These are phyloP conservation scores for Puccinia horiana DNA, from an alignment of 1,284 basidiomycete genomes.

Conservation along the genomic window DNA sequence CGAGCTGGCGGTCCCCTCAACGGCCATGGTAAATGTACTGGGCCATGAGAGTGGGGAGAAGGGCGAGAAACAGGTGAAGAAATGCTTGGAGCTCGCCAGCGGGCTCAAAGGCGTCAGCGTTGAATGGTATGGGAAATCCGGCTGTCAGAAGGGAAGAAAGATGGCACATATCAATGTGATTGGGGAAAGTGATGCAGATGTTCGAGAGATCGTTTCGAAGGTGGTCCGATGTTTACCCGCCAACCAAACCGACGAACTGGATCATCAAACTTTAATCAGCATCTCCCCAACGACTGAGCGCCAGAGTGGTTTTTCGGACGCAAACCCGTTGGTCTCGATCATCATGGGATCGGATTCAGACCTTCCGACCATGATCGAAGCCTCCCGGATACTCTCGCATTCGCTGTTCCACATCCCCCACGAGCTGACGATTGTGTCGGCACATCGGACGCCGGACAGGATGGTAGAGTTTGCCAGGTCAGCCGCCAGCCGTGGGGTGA, in stretches of 20 bases:
- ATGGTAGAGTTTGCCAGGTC: slow-evolving; percentile 79
- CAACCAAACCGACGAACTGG: slow-evolving; percentile 55
- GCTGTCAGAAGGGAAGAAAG: slow-evolving; percentile 85
- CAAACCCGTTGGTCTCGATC: slow-evolving; percentile 80
- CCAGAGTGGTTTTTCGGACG: slow-evolving; percentile 61
- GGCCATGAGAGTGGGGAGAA: slow-evolving; percentile 65
- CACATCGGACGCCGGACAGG: slow-evolving; percentile 88
- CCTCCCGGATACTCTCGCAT: slow-evolving; percentile 71
- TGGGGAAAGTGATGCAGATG: slow-evolving; percentile 76
- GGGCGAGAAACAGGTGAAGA: slow-evolving; percentile 66
- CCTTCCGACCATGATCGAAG: slow-evolving; percentile 85
- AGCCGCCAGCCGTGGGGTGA: slow-evolving; percentile 72
- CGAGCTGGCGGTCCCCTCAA: slow-evolving; percentile 78
- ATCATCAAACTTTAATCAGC: not conserved
- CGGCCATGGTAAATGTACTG: slow-evolving; percentile 94
- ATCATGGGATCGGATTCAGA: slow-evolving; percentile 99
- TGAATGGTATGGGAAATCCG: slow-evolving; percentile 91
- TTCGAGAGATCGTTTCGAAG: slow-evolving; percentile 70
- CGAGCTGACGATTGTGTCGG: slow-evolving; percentile 93
- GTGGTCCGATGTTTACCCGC: slow-evolving; percentile 63
- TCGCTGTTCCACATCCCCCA: slow-evolving; percentile 80
- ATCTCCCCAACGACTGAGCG: not conserved
- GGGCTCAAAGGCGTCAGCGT: slow-evolving; percentile 74
- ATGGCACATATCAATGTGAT: slow-evolving; percentile 97
- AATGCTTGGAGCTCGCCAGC: slow-evolving; percentile 66